Conservation (phyloP, 768 basidiomycete species). For the Amanita jacksonii region DNA sequence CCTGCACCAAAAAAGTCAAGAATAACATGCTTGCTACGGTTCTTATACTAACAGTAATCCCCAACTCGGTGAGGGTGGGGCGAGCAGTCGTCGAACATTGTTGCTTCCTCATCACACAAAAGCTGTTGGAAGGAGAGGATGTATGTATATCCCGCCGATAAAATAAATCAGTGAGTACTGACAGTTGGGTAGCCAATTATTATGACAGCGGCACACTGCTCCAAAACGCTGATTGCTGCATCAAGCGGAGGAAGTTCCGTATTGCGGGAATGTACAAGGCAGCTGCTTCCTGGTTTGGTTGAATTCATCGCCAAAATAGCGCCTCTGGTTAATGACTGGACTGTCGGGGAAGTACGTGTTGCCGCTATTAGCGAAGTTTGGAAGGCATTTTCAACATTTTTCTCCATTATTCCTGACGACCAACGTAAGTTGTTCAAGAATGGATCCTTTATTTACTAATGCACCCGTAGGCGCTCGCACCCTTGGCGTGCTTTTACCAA, state of each 20-base stretch:
- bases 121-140: slow-evolving; percentile 59
- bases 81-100: slow-evolving; percentile 72
- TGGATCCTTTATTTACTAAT: not conserved
- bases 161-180: not conserved
- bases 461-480: slow-evolving; percentile 46
- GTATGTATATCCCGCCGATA: slow-evolving; percentile 31
- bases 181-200: slow-evolving; percentile 40
- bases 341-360: slow-evolving; percentile 43
- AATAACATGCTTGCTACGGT: slow-evolving; percentile 84
- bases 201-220: slow-evolving; percentile 84
- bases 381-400: slow-evolving; percentile 67
- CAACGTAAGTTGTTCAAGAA: slow-evolving; percentile 40
- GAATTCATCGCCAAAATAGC: slow-evolving; percentile 68
- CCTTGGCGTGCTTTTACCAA: slow-evolving; percentile 67
- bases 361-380: slow-evolving; percentile 70
- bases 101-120: slow-evolving; percentile 78
- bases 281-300: slow-evolving; percentile 76
- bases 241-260: slow-evolving; percentile 55
- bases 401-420: slow-evolving; percentile 43
- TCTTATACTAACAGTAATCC: slow-evolving; percentile 74
- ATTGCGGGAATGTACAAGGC: slow-evolving; percentile 60
- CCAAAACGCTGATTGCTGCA: slow-evolving; percentile 72
- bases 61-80: slow-evolving; percentile 56
- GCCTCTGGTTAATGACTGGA: slow-evolving; percentile 46
- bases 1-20: slow-evolving; percentile 77